A percentile compares a stretch with the other conserved stretches of the same genome.
phyloP scores from a whole-genome alignment of 768 basidiomycete species.

The Podaxis rugospora region DNA sequence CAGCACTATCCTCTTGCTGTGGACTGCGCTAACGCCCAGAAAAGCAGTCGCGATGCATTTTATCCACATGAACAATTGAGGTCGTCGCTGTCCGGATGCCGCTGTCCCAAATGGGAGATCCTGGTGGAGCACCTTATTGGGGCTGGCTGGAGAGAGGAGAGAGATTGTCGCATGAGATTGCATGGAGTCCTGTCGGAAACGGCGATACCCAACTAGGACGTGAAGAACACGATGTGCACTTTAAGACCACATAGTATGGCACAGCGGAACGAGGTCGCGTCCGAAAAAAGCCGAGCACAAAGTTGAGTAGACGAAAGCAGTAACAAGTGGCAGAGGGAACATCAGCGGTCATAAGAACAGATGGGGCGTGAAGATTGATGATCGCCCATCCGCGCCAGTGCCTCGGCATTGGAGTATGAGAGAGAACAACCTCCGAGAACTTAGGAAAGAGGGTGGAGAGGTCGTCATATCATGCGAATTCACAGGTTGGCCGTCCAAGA shows the following conservation, averaged over 20 bases:
- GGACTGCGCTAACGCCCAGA: neutral
- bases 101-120: neutral
- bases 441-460: neutral
- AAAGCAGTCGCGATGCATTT: neutral
- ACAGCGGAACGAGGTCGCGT: neutral
- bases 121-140: neutral
- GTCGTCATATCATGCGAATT: neutral
- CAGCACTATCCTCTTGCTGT: neutral
- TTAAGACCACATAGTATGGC: neutral
- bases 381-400: neutral
- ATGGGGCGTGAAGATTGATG: neutral
- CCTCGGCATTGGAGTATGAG: neutral
- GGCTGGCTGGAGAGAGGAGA: no score
- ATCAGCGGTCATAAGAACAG: neutral
- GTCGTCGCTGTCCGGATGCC: neutral
- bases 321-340: neutral
- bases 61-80: neutral
- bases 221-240: neutral
- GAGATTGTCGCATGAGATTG: neutral
- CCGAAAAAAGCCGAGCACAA: neutral
- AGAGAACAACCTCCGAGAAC: neutral
- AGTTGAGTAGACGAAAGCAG: neutral
- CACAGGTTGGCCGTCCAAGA: neutral
- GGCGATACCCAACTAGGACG: neutral
- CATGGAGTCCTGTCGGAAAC: neutral